Evolutionary conservation across 306 rosid species (phyloP).

Genomic region (Canavalia ensiformis): DNA sequence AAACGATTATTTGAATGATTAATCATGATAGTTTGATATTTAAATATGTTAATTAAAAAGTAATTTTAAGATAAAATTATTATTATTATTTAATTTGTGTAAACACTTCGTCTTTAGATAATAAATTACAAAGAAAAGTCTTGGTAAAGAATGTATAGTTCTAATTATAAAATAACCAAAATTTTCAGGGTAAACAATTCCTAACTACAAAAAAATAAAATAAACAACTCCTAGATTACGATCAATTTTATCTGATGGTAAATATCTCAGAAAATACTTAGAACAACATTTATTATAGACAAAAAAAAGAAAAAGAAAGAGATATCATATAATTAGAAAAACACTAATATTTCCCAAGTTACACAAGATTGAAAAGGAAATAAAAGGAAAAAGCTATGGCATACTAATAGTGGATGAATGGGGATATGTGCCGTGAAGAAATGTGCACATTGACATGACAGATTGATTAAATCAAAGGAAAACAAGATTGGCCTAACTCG

Average conservation of each 20-base stretch:
- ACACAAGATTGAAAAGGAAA: too few relatives aligned
- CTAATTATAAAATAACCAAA: not conserved
- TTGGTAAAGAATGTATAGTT: too few relatives aligned
- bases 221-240: not conserved
- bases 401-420: not conserved
- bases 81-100: too few relatives aligned
- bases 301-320: too few relatives aligned
- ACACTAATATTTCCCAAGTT: too few relatives aligned
- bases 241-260: not conserved
- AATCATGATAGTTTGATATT: too few relatives aligned
- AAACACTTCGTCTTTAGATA: too few relatives aligned
- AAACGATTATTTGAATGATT: too few relatives aligned
- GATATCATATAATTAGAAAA: too few relatives aligned
- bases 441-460: not conserved
- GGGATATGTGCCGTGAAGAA: not conserved
- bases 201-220: not conserved
- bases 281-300: not conserved
- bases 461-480: slow-evolving; percentile 15
- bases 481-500: slow-evolving; percentile 22
- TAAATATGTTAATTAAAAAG: too few relatives aligned
- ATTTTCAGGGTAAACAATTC: not conserved
- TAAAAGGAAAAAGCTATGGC: not conserved
- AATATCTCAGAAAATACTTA: not conserved
- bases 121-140: too few relatives aligned
- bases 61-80: too few relatives aligned